Percentiles rank a stretch among this genome's conserved stretches.
Evolutionary conservation across 2,329 filamentous ascomycete species (phyloP).

Genomic region (Endocalyx cinctus): DNA sequence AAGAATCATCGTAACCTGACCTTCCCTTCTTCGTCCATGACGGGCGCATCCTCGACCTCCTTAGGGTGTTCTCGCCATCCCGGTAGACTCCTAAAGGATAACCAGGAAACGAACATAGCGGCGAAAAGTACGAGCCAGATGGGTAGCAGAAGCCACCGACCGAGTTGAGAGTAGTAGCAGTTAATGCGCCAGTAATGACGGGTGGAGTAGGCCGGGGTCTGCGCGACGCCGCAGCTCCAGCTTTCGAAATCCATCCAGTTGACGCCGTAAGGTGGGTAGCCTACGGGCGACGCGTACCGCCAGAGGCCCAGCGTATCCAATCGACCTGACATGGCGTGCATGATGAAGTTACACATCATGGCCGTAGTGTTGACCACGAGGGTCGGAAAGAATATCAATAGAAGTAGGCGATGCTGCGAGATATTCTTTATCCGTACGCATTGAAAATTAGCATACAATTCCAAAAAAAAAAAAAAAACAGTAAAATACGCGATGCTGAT

Average conservation of each 20-base stretch:
- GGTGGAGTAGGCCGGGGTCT: background rate
- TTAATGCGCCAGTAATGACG: background rate
- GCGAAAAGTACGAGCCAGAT: constrained; percentile 1
- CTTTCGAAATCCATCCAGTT: constrained; percentile 6
- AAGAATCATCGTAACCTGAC: too few species aligned
- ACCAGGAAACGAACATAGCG: constrained; percentile 1
- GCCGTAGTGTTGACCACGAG: constrained; percentile 2
- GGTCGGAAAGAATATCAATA: background rate
- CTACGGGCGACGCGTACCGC: background rate
- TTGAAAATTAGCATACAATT: too few species aligned
- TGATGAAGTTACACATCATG: constrained; percentile 3
- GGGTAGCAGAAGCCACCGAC: constrained; percentile 4
- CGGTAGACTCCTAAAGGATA: constrained; percentile 2
- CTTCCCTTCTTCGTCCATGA: too few species aligned
- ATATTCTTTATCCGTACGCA: too few species aligned
- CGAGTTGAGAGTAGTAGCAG: constrained; percentile 1
- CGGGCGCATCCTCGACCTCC: too few species aligned
- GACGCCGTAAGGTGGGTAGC: constrained; percentile 1
- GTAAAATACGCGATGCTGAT: too few species aligned
- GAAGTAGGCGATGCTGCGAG: constrained; percentile 2
- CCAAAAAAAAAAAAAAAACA: too few species aligned
- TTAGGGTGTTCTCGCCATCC: too few species aligned
- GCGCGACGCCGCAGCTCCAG: constrained; percentile 3
- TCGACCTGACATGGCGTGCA: constrained; percentile 1
- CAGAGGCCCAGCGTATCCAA: constrained; percentile 1